A percentile compares a stretch with the other conserved stretches of the same genome.
These are phyloP conservation scores for Thozetella sp. DNA, from an alignment of 495 filamentous ascomycete species.

Conservation along the genomic window DNA sequence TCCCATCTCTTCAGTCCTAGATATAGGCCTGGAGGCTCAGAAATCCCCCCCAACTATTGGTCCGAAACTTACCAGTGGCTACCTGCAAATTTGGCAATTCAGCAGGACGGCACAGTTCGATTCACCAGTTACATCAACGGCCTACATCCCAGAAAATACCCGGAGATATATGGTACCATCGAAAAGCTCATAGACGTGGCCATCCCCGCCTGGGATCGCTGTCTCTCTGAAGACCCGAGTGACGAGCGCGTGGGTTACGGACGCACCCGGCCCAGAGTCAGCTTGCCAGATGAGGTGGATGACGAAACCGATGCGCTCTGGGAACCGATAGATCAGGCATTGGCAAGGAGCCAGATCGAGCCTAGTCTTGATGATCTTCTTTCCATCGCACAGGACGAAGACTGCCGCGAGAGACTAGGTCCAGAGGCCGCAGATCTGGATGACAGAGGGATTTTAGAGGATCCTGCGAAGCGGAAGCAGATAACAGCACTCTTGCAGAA, in stretches of 20 bases:
- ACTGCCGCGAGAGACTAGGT: too few relatives aligned
- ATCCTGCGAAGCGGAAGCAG: background rate
- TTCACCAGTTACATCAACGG: slow-evolving; percentile 74
- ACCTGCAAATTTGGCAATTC: slow-evolving; percentile 55
- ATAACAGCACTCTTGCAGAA: background rate
- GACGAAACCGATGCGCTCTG: slow-evolving; percentile 47
- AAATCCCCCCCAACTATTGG: slow-evolving; percentile 32
- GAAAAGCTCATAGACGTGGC: slow-evolving; percentile 50
- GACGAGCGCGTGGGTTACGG: slow-evolving; percentile 24
- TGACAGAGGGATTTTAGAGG: background rate
- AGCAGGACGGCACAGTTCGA: slow-evolving; percentile 55
- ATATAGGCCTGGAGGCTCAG: slow-evolving; percentile 14
- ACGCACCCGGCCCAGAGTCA: slow-evolving; percentile 43
- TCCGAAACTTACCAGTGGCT: slow-evolving; percentile 62
- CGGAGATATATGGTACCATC: slow-evolving; percentile 50
- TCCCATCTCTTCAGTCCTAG: slow-evolving; percentile 17
- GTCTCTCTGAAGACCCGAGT: too few relatives aligned
- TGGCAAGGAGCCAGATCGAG: too few relatives aligned
- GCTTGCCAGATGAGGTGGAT: slow-evolving; percentile 32
- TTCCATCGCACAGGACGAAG: too few relatives aligned
- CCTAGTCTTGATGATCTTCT: too few relatives aligned
- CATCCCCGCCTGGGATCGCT: slow-evolving; percentile 57
- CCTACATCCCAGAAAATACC: slow-evolving; percentile 51
- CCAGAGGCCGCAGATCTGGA: too few relatives aligned
- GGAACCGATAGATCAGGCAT: too few relatives aligned